A percentile compares a stretch with the other conserved stretches of the same genome.
These are phyloP conservation scores for Plasmodium gonderi DNA, from an alignment of 169 alveolate species.

Conservation along the genomic window DNA sequence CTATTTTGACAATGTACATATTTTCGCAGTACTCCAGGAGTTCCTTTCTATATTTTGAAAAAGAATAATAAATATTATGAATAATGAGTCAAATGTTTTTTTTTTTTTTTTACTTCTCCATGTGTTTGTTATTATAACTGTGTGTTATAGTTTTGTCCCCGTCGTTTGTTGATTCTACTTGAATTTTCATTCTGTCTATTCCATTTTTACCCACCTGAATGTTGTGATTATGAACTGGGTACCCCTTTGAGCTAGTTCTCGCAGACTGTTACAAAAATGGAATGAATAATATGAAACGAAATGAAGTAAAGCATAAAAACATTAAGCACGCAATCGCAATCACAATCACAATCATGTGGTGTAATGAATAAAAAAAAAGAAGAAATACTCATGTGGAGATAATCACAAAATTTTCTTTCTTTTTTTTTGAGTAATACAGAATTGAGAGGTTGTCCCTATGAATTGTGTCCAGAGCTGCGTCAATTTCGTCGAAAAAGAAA, in stretches of 20 bases:
- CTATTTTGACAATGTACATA: conserved; percentile 58
- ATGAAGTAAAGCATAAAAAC: neutral
- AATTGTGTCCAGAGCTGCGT: conserved; percentile 69
- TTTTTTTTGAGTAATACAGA: conserved; percentile 17
- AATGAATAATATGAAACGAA: neutral
- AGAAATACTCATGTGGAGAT: too few relatives aligned
- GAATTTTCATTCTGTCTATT: neutral
- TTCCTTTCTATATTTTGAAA: conserved; percentile 55
- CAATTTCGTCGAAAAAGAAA: conserved; percentile 75
- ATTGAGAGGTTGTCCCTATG: conserved; percentile 71
- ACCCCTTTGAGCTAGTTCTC: conserved; percentile 59
- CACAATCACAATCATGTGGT: neutral
- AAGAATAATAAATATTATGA: neutral
- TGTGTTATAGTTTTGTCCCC: too few relatives aligned
- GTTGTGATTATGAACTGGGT: conserved; percentile 74
- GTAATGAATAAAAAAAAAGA: too few relatives aligned
- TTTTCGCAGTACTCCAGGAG: conserved; percentile 70
- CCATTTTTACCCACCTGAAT: conserved; percentile 36
- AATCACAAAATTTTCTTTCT: too few relatives aligned
- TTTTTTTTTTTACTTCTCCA: neutral
- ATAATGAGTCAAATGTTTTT: neutral
- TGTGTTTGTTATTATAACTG: neutral
- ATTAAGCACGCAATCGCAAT: neutral
- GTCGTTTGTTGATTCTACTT: neutral
- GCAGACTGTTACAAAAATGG: conserved; percentile 25